These are phyloP conservation scores for Amanita thiersii DNA, from an alignment of 768 basidiomycete species.

Conservation along the genomic window DNA sequence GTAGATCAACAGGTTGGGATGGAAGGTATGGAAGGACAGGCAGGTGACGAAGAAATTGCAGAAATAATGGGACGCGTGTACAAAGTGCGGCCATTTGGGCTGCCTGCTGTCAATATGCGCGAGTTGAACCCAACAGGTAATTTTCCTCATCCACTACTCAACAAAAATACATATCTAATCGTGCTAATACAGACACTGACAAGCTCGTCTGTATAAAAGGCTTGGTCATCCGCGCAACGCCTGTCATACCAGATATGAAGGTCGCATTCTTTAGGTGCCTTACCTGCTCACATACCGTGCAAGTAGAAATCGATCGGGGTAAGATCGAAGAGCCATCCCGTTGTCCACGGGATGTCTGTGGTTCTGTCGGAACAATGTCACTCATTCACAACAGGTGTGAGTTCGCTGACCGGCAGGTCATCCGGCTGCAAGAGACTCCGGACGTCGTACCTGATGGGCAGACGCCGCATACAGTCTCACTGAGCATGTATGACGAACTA, in stretches of 20 bases:
- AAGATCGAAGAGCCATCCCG: constrained; percentile 89
- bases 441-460: constrained; percentile 98
- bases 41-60: constrained; percentile 79
- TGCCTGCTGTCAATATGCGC: constrained; percentile 84
- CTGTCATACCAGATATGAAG: constrained; percentile 99
- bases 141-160: constrained; percentile 12
- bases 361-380: constrained; percentile 81
- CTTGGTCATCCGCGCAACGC: constrained; percentile 93
- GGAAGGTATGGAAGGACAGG: constrained; percentile 68
- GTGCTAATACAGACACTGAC: constrained; percentile 74
- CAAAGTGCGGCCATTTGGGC: constrained; percentile 89
- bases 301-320: constrained; percentile 96
- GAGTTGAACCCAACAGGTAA: constrained; percentile 88
- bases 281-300: constrained; percentile 93
- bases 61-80: constrained; percentile 85
- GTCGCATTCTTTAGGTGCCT: constrained; percentile 97
- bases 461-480: constrained; percentile 93
- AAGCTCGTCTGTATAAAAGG: constrained; percentile 95
- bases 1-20: constrained; percentile 62
- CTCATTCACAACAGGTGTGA: constrained; percentile 96
- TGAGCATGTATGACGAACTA: constrained; percentile 97
- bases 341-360: constrained; percentile 93
- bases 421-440: constrained; percentile 94
- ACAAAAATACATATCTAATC: background rate
- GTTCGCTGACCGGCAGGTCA: constrained; percentile 93